Evolutionary conservation across 1,284 basidiomycete species (phyloP), one percentile per base, ranked within the genome.

Genomic region (Malassezia cuniculi): DNA sequence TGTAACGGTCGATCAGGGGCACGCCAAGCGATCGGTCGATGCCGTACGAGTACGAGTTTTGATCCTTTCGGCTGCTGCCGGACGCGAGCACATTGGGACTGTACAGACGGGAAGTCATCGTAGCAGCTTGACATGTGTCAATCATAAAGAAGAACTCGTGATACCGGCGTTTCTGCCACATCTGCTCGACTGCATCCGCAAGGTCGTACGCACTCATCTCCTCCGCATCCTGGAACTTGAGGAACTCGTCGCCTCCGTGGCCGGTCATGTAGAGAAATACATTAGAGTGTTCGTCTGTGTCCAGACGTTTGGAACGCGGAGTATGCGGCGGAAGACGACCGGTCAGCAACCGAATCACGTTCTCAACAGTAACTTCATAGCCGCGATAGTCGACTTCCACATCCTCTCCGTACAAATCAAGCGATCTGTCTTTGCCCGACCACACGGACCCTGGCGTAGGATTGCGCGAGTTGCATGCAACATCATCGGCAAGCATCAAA

Each of bases 151-250:
- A 77, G 27, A 99, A 79, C 68, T 90, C 85, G 68, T 95, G 90
- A 71, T 95, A 97, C 16, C 63, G 72, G 60, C 82, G 80, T 73
- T 95, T 94, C 66, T 89, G 82, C 75, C 82, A 87, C 90, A 97
- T 97, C 69, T 94, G 87, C 67, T 87, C 86, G 47, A 97, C 81
- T 0, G 90, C 89, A 66, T 97, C 90, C 0, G 90, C 89, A 25
- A 66, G 43, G 26, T 97, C 90, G 44, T 85, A 85, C 0, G 90
- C 86, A 37, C 82, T 85, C 53, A 97, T 85, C 66, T 99, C 93
- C 68, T 97, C 90, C 63, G 85, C 85, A 68, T 99, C 90, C 66
- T 97, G 90, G 67, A 99, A 97, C 69, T 97, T 97, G 55, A 97
- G 76, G 66, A 97, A 99, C 68, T 94, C 90, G 57, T 93, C 83